Percentiles rank a stretch among this genome's conserved stretches.
phyloP scores from a whole-genome alignment of 371 early-diverging fungal species.

The Rhizomucor pusillus region DNA sequence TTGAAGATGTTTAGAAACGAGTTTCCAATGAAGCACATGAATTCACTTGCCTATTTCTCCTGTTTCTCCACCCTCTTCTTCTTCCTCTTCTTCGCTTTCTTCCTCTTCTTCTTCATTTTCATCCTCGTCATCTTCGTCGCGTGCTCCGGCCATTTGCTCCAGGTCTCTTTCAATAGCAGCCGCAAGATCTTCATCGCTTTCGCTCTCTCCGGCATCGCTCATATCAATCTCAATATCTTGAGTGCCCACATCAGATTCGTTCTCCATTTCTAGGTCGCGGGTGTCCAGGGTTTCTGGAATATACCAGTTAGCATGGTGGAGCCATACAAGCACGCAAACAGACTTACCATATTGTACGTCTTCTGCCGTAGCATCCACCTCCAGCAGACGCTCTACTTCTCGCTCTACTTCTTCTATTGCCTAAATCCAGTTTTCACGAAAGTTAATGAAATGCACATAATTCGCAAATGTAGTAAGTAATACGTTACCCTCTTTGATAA shows the following conservation, averaged over 20 bases:
- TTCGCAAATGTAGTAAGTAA: not conserved
- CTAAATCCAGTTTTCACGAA: too few species aligned
- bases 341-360: conserved; percentile 65
- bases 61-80: conserved; percentile 34
- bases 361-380: conserved; percentile 80
- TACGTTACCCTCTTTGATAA: conserved; percentile 71
- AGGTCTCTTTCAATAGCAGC: conserved; percentile 48
- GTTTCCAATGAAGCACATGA: not conserved
- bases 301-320: not conserved
- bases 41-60: conserved; percentile 36
- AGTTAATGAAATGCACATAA: conserved; percentile 3
- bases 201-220: conserved; percentile 42
- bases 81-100: conserved; percentile 43
- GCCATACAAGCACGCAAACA: not conserved
- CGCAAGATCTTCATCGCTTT: conserved; percentile 46
- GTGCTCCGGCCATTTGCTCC: conserved; percentile 45
- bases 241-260: conserved; percentile 42
- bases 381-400: conserved; percentile 83
- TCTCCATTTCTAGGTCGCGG: conserved; percentile 40
- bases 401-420: conserved; percentile 88
- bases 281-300: conserved; percentile 42
- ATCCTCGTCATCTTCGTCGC: conserved; percentile 35
- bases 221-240: conserved; percentile 50
- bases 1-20: not conserved
- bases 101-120: conserved; percentile 44